These are phyloP conservation scores for Tricholoma sp. DNA, from an alignment of 768 basidiomycete genomes.

Conservation along the genomic window DNA sequence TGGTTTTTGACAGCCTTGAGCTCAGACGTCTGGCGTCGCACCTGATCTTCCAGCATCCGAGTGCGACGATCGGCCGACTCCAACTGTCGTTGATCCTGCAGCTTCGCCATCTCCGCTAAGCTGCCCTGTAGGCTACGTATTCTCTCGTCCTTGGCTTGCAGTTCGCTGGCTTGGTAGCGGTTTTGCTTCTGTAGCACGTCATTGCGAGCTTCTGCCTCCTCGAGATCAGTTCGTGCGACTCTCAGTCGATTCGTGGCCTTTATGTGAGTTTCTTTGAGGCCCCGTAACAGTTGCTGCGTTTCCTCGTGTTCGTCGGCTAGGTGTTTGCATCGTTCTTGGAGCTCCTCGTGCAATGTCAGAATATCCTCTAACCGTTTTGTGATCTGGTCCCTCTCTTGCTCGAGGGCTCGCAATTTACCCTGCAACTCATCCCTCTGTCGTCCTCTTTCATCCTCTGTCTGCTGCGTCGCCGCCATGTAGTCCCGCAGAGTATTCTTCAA, in stretches of 20 bases:
- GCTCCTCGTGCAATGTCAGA: not conserved
- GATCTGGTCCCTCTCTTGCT: not conserved
- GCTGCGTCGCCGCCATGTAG: not conserved
- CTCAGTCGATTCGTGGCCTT: not conserved
- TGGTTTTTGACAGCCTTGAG: slow-evolving; percentile 16
- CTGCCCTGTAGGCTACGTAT: slow-evolving; percentile 8
- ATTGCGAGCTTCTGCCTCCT: not conserved
- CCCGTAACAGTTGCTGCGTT: not conserved
- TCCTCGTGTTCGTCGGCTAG: not conserved
- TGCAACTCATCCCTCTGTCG: not conserved
- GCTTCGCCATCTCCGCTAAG: slow-evolving; percentile 1
- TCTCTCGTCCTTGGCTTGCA: slow-evolving; percentile 10
- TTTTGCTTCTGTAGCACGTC: not conserved
- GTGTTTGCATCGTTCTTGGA: not conserved
- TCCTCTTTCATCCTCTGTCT: slow-evolving; percentile 4
- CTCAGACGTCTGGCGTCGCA: slow-evolving; percentile 27
- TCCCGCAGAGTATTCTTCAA: not conserved
- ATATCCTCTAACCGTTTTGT: not conserved
- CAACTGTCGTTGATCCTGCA: slow-evolving; percentile 14
- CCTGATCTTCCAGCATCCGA: slow-evolving; percentile 28
- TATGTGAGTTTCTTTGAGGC: not conserved
- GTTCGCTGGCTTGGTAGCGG: not conserved
- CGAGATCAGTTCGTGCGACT: not conserved
- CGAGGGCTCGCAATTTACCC: not conserved
- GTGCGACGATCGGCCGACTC: slow-evolving; percentile 24